These are phyloP conservation scores for Magnusiomyces clavatus DNA, from an alignment of 1,139 yeast genomes.

Conservation along the genomic window DNA sequence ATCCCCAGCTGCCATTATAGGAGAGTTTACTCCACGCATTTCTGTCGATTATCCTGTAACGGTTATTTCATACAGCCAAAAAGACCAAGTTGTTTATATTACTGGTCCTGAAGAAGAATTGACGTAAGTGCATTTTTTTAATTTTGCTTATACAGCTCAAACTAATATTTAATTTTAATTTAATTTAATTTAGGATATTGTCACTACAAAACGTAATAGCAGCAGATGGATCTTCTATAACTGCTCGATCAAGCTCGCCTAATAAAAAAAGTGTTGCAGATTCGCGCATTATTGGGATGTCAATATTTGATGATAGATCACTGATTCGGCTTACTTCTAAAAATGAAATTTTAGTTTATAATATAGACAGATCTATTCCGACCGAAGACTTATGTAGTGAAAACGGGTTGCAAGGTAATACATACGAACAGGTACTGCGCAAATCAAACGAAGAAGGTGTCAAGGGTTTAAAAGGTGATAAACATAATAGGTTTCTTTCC, in stretches of 20 bases:
- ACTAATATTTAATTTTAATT: too few species aligned
- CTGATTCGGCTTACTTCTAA: constrained; percentile 5
- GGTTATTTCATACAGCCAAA: constrained; percentile 23
- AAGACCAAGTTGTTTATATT: constrained; percentile 17
- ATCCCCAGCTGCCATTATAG: constrained; percentile 7
- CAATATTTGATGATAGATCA: background rate
- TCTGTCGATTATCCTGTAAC: constrained; percentile 17
- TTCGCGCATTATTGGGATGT: constrained; percentile 5
- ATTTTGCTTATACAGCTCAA: background rate
- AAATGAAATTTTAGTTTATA: constrained; percentile 5
- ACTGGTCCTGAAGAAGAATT: constrained; percentile 17
- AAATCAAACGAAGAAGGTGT: constrained; percentile 8
- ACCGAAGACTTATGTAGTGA: too few species aligned
- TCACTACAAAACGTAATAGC: background rate
- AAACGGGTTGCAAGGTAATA: background rate
- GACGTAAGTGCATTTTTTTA: constrained; percentile 3
- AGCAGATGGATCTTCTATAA: too few species aligned
- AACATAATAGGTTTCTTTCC: constrained; percentile 19
- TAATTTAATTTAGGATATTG: constrained; percentile 3
- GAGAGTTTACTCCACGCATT: constrained; percentile 15
- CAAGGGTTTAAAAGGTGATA: constrained; percentile 6
- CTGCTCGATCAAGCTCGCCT: too few species aligned
- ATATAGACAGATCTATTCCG: background rate
- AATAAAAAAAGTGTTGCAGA: background rate
- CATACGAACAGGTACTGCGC: background rate